phyloP scores from a whole-genome alignment of 495 filamentous ascomycete species.

The Lophium mytilinum region DNA sequence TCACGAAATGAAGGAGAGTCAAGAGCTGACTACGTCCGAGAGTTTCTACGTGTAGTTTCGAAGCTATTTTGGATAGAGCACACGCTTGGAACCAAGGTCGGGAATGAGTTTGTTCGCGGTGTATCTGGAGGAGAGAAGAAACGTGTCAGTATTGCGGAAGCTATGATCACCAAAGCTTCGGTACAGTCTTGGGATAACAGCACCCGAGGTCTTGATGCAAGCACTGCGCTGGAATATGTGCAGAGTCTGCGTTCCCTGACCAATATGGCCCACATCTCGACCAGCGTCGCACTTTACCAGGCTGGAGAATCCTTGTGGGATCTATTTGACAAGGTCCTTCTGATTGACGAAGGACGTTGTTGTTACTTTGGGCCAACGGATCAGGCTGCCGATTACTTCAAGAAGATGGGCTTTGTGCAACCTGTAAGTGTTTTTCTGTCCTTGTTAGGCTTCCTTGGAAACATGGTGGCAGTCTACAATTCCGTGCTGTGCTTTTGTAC shows the following conservation, averaged over 20 bases:
- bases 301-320: slow-evolving; percentile 62
- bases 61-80: slow-evolving; percentile 75
- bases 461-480: no score
- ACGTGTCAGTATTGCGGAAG: slow-evolving; percentile 61
- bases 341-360: slow-evolving; percentile 59
- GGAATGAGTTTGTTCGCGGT: slow-evolving; percentile 57
- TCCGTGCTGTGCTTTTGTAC: no score
- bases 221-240: slow-evolving; percentile 59
- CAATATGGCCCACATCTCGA: slow-evolving; percentile 53
- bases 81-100: slow-evolving; percentile 58
- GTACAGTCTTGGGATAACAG: slow-evolving; percentile 64
- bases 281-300: slow-evolving; percentile 61
- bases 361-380: slow-evolving; percentile 55
- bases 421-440: no score
- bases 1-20: slow-evolving; percentile 55
- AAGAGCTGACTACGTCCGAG: slow-evolving; percentile 53
- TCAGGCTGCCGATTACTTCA: slow-evolving; percentile 53
- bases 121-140: slow-evolving; percentile 70
- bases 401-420: slow-evolving; percentile 53
- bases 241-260: slow-evolving; percentile 54
- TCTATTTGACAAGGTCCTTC: slow-evolving; percentile 61
- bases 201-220: slow-evolving; percentile 59
- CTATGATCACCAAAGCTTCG: slow-evolving; percentile 57
- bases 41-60: slow-evolving; percentile 61
- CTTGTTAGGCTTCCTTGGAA: no score